Evolutionary conservation across 2,329 filamentous ascomycete species (phyloP), one percentile per base, ranked within the genome.

Genomic region (Phoma sp.): DNA sequence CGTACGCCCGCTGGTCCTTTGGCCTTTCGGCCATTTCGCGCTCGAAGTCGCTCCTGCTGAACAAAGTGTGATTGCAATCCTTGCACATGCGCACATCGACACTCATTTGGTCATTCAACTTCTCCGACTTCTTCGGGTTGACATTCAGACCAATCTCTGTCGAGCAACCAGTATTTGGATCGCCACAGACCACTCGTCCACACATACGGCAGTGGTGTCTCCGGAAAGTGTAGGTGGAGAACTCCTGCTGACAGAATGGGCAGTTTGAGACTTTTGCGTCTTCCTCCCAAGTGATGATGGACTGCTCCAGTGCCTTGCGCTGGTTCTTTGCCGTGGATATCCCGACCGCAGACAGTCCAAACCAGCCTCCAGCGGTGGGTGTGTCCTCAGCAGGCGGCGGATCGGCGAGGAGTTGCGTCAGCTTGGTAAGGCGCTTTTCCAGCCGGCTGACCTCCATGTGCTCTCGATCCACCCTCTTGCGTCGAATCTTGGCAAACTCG

Each of bases 241-340:
- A 99, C 52, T 96, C 92, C 68, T 99, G 95, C 70, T 96, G 91
- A 68, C 95, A 99, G 70, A 96, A 96, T 0, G 95, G 95, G 71
- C 95, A 99, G 61, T 88, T 87, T 2, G 82, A 60, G 6, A 99
- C 92, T 29, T 82, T 85, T 0, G 88, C 83, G 74, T 99, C 95
- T 47, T 98, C 93, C 74, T 99, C 91, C 95, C 95, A 99, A 0
- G 89, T 89, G 15, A 99, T 93, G 7, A 99, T 85, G 0, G 90
- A 92, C 71, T 99, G 95, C 72, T 99, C 95, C 4, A 98, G 79
- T 13, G 85, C 72, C 72, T 96, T 95, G 44, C 92, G 84, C 44
- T 89, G 85, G 60, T 89, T 91, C 69, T 87, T 92, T 60, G 77
- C 76, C 10, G 71, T 71, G 1, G 88, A 80, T 12, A 57, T 51